These are phyloP conservation scores for Diaporthe velutina DNA, from an alignment of 2,329 filamentous ascomycete species.

Conservation along the genomic window DNA sequence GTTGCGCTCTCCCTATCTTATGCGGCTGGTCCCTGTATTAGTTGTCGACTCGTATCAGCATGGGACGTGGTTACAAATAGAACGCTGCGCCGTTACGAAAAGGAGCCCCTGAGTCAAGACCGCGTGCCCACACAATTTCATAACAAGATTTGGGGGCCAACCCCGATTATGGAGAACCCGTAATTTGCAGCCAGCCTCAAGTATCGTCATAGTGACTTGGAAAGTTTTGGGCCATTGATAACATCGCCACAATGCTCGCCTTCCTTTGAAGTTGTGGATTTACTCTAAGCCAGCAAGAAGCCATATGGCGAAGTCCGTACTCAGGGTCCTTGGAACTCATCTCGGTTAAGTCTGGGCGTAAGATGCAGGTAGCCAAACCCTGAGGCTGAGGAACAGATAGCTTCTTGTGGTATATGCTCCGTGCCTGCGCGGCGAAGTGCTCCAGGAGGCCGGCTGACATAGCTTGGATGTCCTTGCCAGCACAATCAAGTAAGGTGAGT, in stretches of 20 bases:
- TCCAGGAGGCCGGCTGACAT: not conserved
- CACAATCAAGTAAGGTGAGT: not conserved
- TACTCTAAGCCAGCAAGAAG: not conserved
- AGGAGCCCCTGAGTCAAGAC: constrained; percentile 8
- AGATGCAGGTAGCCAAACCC: not conserved
- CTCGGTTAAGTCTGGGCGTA: not conserved
- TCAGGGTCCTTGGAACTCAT: constrained; percentile 1
- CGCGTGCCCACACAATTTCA: constrained; percentile 13
- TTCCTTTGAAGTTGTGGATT: too few relatives aligned
- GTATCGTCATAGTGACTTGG: constrained; percentile 15
- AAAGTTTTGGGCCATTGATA: not conserved
- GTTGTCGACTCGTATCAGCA: constrained; percentile 9
- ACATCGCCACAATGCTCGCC: not conserved
- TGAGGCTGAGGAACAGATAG: not conserved
- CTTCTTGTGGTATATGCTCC: constrained; percentile 10
- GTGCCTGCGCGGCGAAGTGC: not conserved
- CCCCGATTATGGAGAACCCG: not conserved
- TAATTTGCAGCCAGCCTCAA: not conserved
- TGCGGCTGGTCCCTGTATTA: constrained; percentile 13
- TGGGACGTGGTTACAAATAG: constrained; percentile 19
- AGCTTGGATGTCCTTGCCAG: constrained; percentile 19
- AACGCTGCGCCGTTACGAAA: not conserved
- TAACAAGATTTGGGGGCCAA: not conserved
- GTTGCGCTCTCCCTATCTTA: not conserved
- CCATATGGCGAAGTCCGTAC: not conserved